A percentile compares a stretch with the other conserved stretches of the same genome.
Conservation (phyloP, 2,329 filamentous ascomycete species). For the Trichoderma sp. region DNA sequence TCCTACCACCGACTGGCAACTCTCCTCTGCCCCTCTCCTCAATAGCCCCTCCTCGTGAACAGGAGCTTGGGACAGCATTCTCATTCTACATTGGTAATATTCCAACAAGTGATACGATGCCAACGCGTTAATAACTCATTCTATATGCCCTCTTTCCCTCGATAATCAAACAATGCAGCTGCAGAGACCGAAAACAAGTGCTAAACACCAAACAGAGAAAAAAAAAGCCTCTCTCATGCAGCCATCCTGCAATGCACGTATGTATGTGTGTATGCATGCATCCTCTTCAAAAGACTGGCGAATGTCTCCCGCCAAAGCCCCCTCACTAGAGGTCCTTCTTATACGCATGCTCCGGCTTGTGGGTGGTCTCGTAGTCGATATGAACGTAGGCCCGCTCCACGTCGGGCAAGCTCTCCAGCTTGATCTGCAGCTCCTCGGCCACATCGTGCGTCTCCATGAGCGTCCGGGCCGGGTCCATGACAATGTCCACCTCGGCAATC, state of each 20-base stretch:
- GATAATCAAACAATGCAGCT: slow-evolving; percentile 7
- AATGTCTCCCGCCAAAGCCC: neutral
- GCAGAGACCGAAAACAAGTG: neutral
- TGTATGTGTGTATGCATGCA: neutral
- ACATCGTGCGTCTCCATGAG: slow-evolving; percentile 86
- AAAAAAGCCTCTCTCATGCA: slow-evolving; percentile 20
- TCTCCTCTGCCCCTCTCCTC: slow-evolving; percentile 3
- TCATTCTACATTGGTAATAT: neutral
- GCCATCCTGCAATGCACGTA: slow-evolving; percentile 12
- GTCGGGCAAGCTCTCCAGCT: slow-evolving; percentile 87
- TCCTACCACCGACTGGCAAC: neutral
- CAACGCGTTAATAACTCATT: slow-evolving; percentile 13
- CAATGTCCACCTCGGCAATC: slow-evolving; percentile 94
- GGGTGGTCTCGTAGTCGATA: slow-evolving; percentile 94
- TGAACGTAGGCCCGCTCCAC: slow-evolving; percentile 95
- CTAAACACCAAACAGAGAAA: slow-evolving; percentile 12
- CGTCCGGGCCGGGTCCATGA: slow-evolving; percentile 77
- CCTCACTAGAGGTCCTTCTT: slow-evolving; percentile 63
- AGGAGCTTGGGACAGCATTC: slow-evolving; percentile 6
- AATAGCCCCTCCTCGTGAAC: slow-evolving; percentile 6
- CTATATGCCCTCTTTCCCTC: neutral
- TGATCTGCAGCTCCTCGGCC: slow-evolving; percentile 90
- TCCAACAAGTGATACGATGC: slow-evolving; percentile 20
- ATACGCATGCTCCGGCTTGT: slow-evolving; percentile 79
- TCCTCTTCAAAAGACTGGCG: neutral